Evolutionary conservation across 148 eudicot species (phyloP).

Genomic region (Silene latifolia): DNA sequence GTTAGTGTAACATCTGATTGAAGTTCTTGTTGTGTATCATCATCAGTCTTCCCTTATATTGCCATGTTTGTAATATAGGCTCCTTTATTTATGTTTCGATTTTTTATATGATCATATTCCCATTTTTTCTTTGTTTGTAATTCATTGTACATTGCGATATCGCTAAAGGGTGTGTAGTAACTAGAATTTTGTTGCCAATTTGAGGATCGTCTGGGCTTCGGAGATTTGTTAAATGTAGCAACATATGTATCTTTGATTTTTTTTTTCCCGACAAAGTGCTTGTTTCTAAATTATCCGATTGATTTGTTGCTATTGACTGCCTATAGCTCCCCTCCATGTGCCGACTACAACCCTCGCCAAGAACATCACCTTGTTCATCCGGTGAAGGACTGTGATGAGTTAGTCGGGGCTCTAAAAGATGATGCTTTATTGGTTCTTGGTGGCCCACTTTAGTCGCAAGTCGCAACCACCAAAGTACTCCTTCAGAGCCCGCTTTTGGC

Average conservation of each 20-base stretch:
- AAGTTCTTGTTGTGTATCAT: constrained; percentile 2
- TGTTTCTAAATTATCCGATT: neutral
- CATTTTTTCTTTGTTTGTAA: neutral
- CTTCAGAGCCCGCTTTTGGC: no score
- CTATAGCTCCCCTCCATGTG: neutral
- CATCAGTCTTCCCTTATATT: neutral
- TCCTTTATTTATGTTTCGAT: no score
- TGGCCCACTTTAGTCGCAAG: no score
- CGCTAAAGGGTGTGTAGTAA: neutral
- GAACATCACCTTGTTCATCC: neutral
- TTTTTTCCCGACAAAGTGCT: no score
- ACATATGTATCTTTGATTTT: neutral
- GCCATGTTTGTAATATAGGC: constrained; percentile 5
- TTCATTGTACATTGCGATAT: neutral
- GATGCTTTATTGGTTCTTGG: no score
- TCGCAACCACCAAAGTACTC: no score
- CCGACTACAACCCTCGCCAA: neutral
- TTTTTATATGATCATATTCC: neutral
- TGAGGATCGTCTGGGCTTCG: neutral
- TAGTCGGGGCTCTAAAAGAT: no score
- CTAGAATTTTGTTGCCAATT: neutral
- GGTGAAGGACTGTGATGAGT: neutral
- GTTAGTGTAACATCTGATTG: constrained; percentile 12
- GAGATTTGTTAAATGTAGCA: neutral
- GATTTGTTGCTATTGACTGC: neutral